Evolutionary conservation across 139 green algal genomes (phyloP), one percentile per base, ranked within the genome.

Genomic region (Haematococcus sp.): DNA sequence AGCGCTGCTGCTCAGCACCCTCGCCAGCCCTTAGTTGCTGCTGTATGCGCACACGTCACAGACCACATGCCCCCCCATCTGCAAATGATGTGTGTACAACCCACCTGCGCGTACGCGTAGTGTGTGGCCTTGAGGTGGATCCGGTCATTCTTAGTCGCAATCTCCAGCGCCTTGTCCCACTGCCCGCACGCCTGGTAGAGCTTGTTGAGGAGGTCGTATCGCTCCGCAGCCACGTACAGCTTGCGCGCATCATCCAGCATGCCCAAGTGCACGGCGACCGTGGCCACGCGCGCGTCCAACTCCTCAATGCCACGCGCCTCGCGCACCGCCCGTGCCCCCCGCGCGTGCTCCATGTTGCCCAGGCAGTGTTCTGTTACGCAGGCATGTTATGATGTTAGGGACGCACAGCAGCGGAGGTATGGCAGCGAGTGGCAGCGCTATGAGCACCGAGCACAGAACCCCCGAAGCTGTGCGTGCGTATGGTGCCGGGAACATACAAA

Each of bases 81-180:
- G n/a, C n/a, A n/a, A n/a, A n/a, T n/a, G n/a, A n/a, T n/a, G n/a
- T 11, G 7, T 49, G 7, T 49, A 15, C 27, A 9, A 5, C 16
- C 44, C 31, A 92, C 83, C 79, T 83, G 82, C 27, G 84, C 91
- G 46, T 89, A 86, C 27, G 73, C 73, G 76, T 90, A 91, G 66
- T 93, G 87, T 32, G 84, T 88, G 3, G 83, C 69, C 31, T 84
- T 83, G 30, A 95, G 77, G 72, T 92, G 87, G 60, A 93, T 89
- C 70, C 88, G 78, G 75, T 93, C 89, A n/a, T 89, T 68, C 76
- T 91, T 87, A 34, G 83, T 68, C 1, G 91, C 91, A 17, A 89
- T 56, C n/a, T 88, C 77, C 27, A 95, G 64, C 4, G 91, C 91
- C 59, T 86, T 81, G 28, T 90, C 81, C 91, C 91, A 96, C n/a